These are phyloP conservation scores for Panaeolus papilionaceus DNA, from an alignment of 768 basidiomycete genomes.

Conservation along the genomic window DNA sequence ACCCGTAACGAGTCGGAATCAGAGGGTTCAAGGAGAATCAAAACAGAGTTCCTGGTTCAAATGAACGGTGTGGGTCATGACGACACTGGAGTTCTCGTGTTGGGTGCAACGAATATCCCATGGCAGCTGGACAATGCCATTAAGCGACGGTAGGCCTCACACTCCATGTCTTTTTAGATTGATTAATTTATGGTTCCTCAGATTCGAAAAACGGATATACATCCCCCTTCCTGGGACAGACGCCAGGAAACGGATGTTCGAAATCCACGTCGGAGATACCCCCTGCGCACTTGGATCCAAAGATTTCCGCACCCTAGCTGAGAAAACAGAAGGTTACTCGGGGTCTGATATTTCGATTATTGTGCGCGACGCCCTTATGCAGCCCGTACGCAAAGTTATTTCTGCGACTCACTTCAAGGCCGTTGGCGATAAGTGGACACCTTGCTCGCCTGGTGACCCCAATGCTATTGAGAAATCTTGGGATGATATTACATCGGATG, in stretches of 20 bases:
- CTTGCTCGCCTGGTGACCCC: conserved; percentile 93
- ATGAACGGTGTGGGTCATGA: conserved; percentile 99
- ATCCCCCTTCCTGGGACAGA: conserved; percentile 96
- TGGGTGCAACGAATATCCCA: conserved; percentile 98
- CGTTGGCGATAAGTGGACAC: conserved; percentile 78
- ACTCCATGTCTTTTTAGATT: neutral
- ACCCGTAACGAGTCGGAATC: conserved; percentile 97
- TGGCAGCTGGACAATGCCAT: conserved; percentile 98
- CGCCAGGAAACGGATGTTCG: conserved; percentile 94
- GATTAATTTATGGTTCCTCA: conserved; percentile 32
- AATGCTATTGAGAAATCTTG: conserved; percentile 88
- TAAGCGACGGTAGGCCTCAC: conserved; percentile 77
- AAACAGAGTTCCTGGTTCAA: conserved; percentile 97
- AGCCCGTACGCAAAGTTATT: conserved; percentile 95
- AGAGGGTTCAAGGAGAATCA: conserved; percentile 95
- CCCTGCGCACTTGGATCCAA: conserved; percentile 81
- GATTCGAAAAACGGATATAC: conserved; percentile 98
- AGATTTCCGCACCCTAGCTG: conserved; percentile 84
- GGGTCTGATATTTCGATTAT: conserved; percentile 95
- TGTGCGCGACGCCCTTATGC: conserved; percentile 97
- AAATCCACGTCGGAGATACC: conserved; percentile 93
- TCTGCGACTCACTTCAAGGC: conserved; percentile 94
- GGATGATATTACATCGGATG: conserved; percentile 87
- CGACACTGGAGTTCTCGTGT: conserved; percentile 93
- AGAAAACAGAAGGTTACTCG: conserved; percentile 91